A percentile compares a stretch with the other conserved stretches of the same genome.
phyloP scores from a whole-genome alignment of 192 early-diverging fungal species.

The Jimgerdemannia flammicorona region DNA sequence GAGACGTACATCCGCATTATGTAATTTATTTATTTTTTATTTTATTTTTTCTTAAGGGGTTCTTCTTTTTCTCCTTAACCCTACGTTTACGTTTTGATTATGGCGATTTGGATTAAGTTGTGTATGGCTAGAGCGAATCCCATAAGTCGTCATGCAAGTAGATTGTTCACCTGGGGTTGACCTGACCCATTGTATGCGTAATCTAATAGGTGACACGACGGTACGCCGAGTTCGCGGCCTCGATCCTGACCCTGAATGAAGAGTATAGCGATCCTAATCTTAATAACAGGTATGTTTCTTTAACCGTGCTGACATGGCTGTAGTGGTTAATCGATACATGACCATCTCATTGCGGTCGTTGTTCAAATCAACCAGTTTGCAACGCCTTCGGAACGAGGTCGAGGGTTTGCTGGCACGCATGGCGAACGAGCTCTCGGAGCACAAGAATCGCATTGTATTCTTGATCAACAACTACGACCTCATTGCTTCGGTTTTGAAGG shows the following conservation, averaged over 20 bases:
- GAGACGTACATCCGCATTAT: constrained; percentile 80
- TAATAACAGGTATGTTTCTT: constrained; percentile 56
- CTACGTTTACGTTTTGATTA: constrained; percentile 15
- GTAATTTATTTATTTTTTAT: constrained; percentile 5
- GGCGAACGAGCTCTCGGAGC: constrained; percentile 67
- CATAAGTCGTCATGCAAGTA: too few species aligned
- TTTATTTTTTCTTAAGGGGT: too few species aligned
- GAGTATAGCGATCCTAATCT: constrained; percentile 84
- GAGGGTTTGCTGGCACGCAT: constrained; percentile 72
- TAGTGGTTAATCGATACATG: neutral
- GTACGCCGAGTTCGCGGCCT: constrained; percentile 91
- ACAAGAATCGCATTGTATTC: constrained; percentile 70
- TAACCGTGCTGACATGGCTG: neutral
- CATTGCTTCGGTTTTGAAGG: constrained; percentile 74
- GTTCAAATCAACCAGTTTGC: constrained; percentile 40
- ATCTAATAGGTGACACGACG: constrained; percentile 67
- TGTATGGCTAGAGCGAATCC: neutral
- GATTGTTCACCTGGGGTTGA: too few species aligned
- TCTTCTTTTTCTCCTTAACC: too few species aligned
- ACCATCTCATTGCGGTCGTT: too few species aligned
- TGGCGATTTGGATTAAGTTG: neutral
- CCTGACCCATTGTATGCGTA: too few species aligned
- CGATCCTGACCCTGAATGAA: constrained; percentile 85
- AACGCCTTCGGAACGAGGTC: constrained; percentile 70
- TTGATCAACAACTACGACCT: constrained; percentile 96